Evolutionary conservation across 2,329 filamentous ascomycete species (phyloP), one percentile per base, ranked within the genome.

Genomic region (Penicillium sp.): DNA sequence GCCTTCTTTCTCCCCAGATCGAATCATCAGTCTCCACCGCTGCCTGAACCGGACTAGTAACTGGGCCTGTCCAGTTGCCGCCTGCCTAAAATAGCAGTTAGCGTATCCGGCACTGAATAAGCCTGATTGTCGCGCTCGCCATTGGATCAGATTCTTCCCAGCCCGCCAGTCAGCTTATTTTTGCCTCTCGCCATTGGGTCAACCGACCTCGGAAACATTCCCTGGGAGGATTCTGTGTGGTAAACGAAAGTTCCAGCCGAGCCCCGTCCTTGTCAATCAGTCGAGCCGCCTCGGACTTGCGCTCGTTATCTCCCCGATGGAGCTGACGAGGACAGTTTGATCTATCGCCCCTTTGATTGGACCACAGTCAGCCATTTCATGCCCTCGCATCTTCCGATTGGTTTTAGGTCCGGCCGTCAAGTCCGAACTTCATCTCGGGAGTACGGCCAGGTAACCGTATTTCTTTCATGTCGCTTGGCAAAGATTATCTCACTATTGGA

Each of bases 21-120:
- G 64, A 64, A 67, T 65, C 61, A 64, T 60, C 62, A 47, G 47
- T 63, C 68, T 71, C 73, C 73, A 75, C 71, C 66, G 60, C 51
- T 55, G 41, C 71, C 68, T 62, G 49, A 67, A 70, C 48, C 29
- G 67, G 71, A 60, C 66, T 75, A 74, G 71, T 50, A 19, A 30
- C 38, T 60, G 62, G 65, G 64, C 52, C 64, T 58, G 61, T 55
- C 66, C 65, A 67, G 56, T 58, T 66, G 62, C 7, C 62, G 62
- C 69, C 60, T 72, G 67, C 67, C 70, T 54, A 64, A 55, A 60
- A 56, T 41, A 58, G 69, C 51, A 15, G n/a, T 11, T 55, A 57
- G 66, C 61, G 67, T 66, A 61, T 58, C 62, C 31, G 44, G 64
- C 61, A 58, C 47, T 47, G 60, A 71, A 71, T 69, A 75, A 75